A percentile compares a stretch with the other conserved stretches of the same genome.
phyloP scores from a whole-genome alignment of 106 monocot genomes.

The Ottelia alismoides region DNA sequence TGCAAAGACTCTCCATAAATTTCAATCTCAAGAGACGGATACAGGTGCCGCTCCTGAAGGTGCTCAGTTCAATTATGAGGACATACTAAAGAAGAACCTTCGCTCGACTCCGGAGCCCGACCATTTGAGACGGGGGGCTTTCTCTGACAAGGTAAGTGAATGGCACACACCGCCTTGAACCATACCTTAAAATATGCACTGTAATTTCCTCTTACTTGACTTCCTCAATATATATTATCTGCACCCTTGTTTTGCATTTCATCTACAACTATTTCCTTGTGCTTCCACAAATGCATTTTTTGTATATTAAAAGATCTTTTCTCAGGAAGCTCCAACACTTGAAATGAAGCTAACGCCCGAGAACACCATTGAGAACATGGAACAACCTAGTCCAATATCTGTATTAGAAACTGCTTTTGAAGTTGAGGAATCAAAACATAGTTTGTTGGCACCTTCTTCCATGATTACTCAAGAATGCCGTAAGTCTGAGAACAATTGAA shows the following conservation, averaged over 20 bases:
- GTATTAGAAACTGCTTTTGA: conserved; percentile 23
- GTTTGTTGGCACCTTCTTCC: conserved; percentile 21
- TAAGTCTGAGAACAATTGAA: not conserved
- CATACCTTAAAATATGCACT: too few relatives aligned
- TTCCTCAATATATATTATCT: too few relatives aligned
- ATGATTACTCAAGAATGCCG: not conserved
- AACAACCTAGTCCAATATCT: conserved; percentile 39
- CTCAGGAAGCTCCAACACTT: not conserved
- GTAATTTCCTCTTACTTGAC: too few relatives aligned
- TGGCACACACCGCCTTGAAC: too few relatives aligned
- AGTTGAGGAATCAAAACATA: conserved; percentile 20
- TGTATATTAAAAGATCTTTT: too few relatives aligned
- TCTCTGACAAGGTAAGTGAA: not conserved
- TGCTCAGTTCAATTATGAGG: not conserved
- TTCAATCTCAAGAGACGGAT: too few relatives aligned
- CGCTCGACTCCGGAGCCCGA: not conserved
- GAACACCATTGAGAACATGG: conserved; percentile 8
- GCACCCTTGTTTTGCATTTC: too few relatives aligned
- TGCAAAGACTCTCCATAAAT: too few relatives aligned
- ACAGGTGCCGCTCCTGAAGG: too few relatives aligned
- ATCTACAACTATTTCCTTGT: too few relatives aligned
- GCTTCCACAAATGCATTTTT: too few relatives aligned
- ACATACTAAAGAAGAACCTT: not conserved
- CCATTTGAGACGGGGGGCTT: not conserved
- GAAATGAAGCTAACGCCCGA: conserved; percentile 3